Percentiles rank a stretch among this genome's conserved stretches.
Evolutionary conservation across 768 basidiomycete genomes (phyloP).

Genomic region (Rhizopogon vesiculosus): DNA sequence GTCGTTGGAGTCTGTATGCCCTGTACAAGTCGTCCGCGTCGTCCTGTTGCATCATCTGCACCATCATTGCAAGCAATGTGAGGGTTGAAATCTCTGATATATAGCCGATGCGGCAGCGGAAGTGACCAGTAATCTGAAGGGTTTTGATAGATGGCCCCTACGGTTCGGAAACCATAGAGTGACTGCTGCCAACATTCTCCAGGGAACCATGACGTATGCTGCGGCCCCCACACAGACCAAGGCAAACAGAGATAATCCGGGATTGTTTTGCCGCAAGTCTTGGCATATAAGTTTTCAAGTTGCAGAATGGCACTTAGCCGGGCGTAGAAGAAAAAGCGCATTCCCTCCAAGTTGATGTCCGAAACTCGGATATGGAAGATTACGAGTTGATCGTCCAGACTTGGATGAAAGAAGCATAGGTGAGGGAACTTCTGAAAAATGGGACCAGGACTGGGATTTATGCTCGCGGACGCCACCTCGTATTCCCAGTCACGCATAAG

Average conservation of each 20-base stretch:
- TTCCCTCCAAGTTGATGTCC: too few species aligned
- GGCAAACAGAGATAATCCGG: constrained; percentile 19
- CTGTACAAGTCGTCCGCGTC: constrained; percentile 22
- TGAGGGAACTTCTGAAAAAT: too few species aligned
- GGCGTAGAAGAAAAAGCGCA: constrained; percentile 37
- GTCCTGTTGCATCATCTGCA: constrained; percentile 1
- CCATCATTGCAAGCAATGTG: constrained; percentile 1
- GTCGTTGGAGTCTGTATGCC: constrained; percentile 11
- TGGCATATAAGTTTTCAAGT: constrained; percentile 3
- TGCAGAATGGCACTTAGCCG: constrained; percentile 37
- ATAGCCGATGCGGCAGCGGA: constrained; percentile 8
- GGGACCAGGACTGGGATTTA: too few species aligned
- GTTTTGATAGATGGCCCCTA: constrained; percentile 2
- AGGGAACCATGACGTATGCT: constrained; percentile 41
- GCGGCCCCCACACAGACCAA: constrained; percentile 50
- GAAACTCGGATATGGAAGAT: constrained; percentile 8
- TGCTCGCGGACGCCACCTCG: too few species aligned
- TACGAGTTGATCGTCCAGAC: too few species aligned
- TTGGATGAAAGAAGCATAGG: too few species aligned
- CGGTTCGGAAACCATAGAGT: constrained; percentile 45
- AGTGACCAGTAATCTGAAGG: too few species aligned
- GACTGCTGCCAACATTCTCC: constrained; percentile 39
- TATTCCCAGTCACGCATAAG: too few species aligned
- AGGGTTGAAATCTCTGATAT: constrained; percentile 37
- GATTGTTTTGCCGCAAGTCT: not conserved